A percentile compares a stretch with the other conserved stretches of the same genome.
These are phyloP conservation scores for Sclerotinia borealis DNA, from an alignment of 2,329 filamentous ascomycete species.

Conservation along the genomic window DNA sequence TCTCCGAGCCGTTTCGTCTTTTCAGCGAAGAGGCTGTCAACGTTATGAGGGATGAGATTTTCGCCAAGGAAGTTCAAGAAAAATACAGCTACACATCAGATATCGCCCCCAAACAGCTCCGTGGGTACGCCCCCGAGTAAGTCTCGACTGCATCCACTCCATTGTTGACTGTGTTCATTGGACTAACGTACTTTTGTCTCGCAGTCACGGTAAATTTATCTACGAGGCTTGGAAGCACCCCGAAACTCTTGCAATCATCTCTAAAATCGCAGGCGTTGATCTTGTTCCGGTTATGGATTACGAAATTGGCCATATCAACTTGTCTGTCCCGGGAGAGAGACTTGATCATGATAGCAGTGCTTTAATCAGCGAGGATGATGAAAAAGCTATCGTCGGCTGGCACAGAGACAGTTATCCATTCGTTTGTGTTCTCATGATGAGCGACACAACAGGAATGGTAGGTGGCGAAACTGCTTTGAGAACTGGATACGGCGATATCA, in stretches of 20 bases:
- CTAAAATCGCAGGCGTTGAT: slow-evolving; percentile 51
- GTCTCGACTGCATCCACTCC: slow-evolving; percentile 25
- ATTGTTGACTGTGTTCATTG: background rate
- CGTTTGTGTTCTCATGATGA: slow-evolving; percentile 47
- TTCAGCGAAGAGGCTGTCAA: slow-evolving; percentile 56
- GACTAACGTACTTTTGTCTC: slow-evolving; percentile 13
- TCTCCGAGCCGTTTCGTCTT: slow-evolving; percentile 58
- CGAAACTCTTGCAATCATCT: slow-evolving; percentile 47
- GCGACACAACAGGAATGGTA: slow-evolving; percentile 41
- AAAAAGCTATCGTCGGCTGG: slow-evolving; percentile 40
- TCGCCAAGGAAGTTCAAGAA: slow-evolving; percentile 48
- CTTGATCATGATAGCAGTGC: slow-evolving; percentile 21
- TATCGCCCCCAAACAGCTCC: slow-evolving; percentile 48
- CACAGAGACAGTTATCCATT: slow-evolving; percentile 47
- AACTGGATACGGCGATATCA: slow-evolving; percentile 43
- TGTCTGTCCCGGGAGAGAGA: slow-evolving; percentile 37
- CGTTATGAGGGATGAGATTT: slow-evolving; percentile 57
- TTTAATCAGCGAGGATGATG: slow-evolving; percentile 30
- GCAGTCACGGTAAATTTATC: slow-evolving; percentile 57
- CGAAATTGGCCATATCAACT: slow-evolving; percentile 54
- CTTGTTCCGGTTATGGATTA: slow-evolving; percentile 50
- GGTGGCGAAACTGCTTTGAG: slow-evolving; percentile 55
- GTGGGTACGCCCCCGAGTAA: slow-evolving; percentile 51
- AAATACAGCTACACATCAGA: slow-evolving; percentile 55
- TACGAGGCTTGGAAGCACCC: slow-evolving; percentile 56